Conservation (phyloP, 1,284 basidiomycete species). For the Puccinia triticina region DNA sequence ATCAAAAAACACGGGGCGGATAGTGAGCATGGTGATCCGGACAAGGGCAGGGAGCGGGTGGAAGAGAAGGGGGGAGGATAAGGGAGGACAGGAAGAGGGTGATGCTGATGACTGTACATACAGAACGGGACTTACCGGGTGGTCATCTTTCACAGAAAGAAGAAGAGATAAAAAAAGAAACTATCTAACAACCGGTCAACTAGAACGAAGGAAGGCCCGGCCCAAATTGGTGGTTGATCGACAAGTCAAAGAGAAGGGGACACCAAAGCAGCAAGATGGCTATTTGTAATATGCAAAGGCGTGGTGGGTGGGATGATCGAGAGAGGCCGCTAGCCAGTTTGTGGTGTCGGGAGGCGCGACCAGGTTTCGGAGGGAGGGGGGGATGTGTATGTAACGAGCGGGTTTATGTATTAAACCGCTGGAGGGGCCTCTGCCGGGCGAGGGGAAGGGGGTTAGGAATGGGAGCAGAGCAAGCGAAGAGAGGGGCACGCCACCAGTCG, state of each 20-base stretch:
- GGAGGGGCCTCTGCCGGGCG: neutral
- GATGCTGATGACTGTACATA: neutral
- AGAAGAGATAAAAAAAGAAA: neutral
- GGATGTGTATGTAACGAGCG: neutral
- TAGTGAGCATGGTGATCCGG: constrained; percentile 14
- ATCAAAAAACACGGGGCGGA: constrained; percentile 8
- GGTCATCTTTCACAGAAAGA: constrained; percentile 9
- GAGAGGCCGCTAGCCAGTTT: neutral
- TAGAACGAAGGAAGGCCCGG: neutral
- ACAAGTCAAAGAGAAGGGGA: neutral
- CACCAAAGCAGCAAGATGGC: neutral
- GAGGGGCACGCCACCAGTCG: constrained; percentile 7
- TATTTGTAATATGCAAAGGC: neutral
- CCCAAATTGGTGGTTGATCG: neutral
- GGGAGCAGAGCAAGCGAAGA: neutral
- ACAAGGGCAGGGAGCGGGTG: neutral
- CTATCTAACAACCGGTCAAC: neutral
- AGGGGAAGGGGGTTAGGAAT: constrained; percentile 20
- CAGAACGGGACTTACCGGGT: constrained; percentile 20
- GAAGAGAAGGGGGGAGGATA: neutral
- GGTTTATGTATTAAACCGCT: constrained; percentile 12
- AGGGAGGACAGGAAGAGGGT: neutral
- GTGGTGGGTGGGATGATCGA: neutral
- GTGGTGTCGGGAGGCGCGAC: constrained; percentile 6
- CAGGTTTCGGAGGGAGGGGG: neutral